Base-by-base conservation (phyloP, 2,329 filamentous ascomycete genomes). In the Fusarium ramigenum region DNA sequence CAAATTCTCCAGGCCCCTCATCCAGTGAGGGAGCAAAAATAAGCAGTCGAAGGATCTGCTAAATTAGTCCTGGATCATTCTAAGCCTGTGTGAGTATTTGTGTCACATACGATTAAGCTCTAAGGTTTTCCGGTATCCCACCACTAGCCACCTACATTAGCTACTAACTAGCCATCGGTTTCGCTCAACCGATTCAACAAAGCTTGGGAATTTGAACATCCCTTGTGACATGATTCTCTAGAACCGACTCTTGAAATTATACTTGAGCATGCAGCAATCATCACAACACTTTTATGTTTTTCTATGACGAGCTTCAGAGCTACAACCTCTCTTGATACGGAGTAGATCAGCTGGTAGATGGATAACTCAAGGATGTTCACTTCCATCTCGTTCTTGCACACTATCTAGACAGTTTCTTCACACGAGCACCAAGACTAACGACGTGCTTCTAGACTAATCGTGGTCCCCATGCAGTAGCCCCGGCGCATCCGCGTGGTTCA, bases 401-500 rank as follows among this genome's bases (percentile, higher is more conserved):
- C 8, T 37, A 54, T 54, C 36, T 25, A 28, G 34, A 28, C 50
- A 39, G 23, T 28, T 53, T 39, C 50, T 54, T 54, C 25, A n/a
- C 50, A 40, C 19, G 19, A 54, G 39, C 47, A 58, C 60, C 54
- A 56, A 66, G 57, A 67, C 64, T 44, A 30, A 58, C 42, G 40
- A 47, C 15, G 63, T 64, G 62, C 65, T 75, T 70, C 73, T 67
- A 63, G 67, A 74, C 74, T 76, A 75, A 74, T 73, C 42, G 52
- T 56, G 25, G 60, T 71, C 75, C 71, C 69, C 63, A 77, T 75
- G 70, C 70, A 73, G 65, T 67, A 74, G 60, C 57, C 72, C 72
- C 66, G 71, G 69, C 65, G 62, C 66, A 66, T 74, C 76, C 73
- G 72, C 72, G 64, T 77, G 75, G 75, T 63, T 54, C 63, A 59